Conservation (phyloP, 164 flowering plant species). For the Tinospora cordifolia region DNA sequence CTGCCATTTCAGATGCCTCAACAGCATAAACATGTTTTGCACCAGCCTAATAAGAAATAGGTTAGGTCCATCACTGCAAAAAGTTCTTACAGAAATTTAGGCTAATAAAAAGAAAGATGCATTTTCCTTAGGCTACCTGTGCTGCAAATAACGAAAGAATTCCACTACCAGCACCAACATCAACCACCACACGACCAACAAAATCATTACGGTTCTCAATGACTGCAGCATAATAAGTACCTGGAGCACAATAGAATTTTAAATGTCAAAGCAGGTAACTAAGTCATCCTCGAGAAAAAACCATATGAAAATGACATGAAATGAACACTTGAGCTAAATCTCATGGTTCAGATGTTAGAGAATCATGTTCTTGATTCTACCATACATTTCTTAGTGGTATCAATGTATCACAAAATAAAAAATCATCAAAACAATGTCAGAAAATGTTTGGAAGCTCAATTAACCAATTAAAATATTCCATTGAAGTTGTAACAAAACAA, state of each 20-base stretch:
- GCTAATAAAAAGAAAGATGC: background rate
- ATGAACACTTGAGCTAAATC: background rate
- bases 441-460: background rate
- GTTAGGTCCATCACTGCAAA: background rate
- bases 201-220: slow-evolving; percentile 89
- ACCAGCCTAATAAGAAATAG: slow-evolving; percentile 55
- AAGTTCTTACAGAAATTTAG: background rate
- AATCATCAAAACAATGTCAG: background rate
- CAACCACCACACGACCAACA: slow-evolving; percentile 84
- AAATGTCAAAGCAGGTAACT: slow-evolving; percentile 4
- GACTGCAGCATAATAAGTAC: slow-evolving; percentile 92
- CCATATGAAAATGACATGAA: background rate
- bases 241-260: slow-evolving; percentile 29
- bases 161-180: slow-evolving; percentile 99
- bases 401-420: background rate
- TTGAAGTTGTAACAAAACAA: background rate
- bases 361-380: background rate
- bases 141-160: slow-evolving; percentile 98
- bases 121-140: slow-evolving; percentile 45
- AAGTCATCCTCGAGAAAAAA: background rate
- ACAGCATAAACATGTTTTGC: slow-evolving; percentile 99
- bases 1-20: slow-evolving; percentile 99
- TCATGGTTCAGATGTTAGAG: background rate
- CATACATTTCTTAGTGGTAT: background rate
- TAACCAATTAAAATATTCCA: background rate